Conservation (phyloP, 106 monocot genomes). For the Dendrobium officinale region DNA sequence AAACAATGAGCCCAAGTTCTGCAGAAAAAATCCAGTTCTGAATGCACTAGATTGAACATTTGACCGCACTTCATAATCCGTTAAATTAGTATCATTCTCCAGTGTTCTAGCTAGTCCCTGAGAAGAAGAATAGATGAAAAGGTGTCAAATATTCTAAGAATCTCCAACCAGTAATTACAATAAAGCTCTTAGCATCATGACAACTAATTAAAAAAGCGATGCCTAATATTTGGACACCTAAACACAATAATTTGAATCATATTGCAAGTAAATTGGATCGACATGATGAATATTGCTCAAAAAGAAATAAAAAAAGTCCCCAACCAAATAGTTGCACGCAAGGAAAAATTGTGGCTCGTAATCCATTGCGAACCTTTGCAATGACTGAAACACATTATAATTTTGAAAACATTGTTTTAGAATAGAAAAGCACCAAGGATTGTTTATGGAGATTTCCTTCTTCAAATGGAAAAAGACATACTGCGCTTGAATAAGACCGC, state of each 20-base stretch:
- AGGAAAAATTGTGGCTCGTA: not conserved
- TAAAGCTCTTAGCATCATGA: not conserved
- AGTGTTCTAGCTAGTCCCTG: slow-evolving; percentile 68
- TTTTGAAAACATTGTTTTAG: not conserved
- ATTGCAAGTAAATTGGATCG: not conserved
- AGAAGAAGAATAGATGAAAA: not conserved
- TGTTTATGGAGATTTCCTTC: not conserved
- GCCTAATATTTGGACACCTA: not conserved
- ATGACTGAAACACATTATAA: too few relatives aligned
- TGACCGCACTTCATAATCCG: slow-evolving; percentile 29
- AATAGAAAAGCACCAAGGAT: not conserved
- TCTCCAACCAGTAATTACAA: not conserved
- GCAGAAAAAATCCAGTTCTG: slow-evolving; percentile 59
- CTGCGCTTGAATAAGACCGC: not conserved
- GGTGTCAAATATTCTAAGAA: not conserved
- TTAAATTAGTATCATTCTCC: slow-evolving; percentile 42
- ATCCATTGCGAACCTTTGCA: too few relatives aligned
- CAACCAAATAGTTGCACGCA: not conserved
- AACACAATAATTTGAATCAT: not conserved
- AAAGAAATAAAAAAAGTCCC: not conserved
- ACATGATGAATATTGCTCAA: not conserved
- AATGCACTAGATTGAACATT: slow-evolving; percentile 56
- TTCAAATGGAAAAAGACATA: not conserved
- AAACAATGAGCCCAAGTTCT: slow-evolving; percentile 72
- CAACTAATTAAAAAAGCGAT: not conserved